Conservation (phyloP, 2,329 filamentous ascomycete genomes). For the Diplodia corticola region DNA sequence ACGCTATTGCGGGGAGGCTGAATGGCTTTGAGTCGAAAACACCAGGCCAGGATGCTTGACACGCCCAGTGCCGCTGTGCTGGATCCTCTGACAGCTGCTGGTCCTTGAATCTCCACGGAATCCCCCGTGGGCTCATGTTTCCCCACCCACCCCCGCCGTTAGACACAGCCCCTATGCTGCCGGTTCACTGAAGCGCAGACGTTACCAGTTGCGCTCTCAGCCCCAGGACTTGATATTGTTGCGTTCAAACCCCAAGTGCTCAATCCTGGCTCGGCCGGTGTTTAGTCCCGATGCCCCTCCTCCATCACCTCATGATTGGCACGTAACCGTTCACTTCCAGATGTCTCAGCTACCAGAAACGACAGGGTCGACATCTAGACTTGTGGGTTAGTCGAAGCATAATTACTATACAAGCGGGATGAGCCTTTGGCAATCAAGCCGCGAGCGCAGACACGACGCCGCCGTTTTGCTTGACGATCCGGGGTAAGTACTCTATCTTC, state of each 20-base stretch:
- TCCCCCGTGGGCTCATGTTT: not conserved
- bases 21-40: not conserved
- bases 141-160: not conserved
- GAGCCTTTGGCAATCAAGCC: not conserved
- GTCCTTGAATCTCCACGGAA: not conserved
- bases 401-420: not conserved
- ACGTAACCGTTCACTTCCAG: not conserved
- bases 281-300: not conserved
- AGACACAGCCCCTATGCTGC: not conserved
- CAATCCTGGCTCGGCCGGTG: not conserved
- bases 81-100: not conserved
- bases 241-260: not conserved
- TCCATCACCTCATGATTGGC: not conserved
- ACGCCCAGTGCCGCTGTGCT: not conserved
- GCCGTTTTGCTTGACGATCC: not conserved
- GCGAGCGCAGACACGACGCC: not conserved
- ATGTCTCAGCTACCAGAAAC: not conserved
- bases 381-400: not conserved
- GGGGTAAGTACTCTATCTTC: not conserved
- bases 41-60: not conserved
- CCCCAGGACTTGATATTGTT: not conserved
- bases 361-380: not conserved
- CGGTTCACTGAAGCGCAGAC: not conserved
- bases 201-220: not conserved
- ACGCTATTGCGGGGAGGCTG: not conserved